Evolutionary conservation across 352 stramenopile genomes (phyloP).

Genomic region (Globisporangium abappressorium): DNA sequence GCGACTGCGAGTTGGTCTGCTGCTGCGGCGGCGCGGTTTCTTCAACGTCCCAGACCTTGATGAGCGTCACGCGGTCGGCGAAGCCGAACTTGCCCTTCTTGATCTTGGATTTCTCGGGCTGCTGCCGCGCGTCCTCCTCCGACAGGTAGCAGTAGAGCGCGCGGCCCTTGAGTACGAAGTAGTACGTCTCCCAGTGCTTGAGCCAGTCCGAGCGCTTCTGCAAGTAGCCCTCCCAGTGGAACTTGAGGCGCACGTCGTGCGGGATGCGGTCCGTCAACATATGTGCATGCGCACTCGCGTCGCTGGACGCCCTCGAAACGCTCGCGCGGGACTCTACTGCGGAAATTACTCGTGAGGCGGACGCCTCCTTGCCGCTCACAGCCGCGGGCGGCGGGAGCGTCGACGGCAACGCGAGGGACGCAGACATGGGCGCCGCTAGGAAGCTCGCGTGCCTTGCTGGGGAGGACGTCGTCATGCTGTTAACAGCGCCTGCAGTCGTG

Average conservation of each 20-base stretch:
- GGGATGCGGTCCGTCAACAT: slow-evolving; percentile 15
- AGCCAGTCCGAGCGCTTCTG: slow-evolving; percentile 89
- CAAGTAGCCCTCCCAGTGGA: slow-evolving; percentile 84
- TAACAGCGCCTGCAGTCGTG: neutral
- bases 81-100: slow-evolving; percentile 89
- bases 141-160: slow-evolving; percentile 82
- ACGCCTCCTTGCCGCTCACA: neutral
- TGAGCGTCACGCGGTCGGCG: slow-evolving; percentile 70
- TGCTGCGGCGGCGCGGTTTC: slow-evolving; percentile 24
- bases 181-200: slow-evolving; percentile 90
- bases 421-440: slow-evolving; percentile 6
- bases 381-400: neutral
- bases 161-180: slow-evolving; percentile 71
- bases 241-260: slow-evolving; percentile 43
- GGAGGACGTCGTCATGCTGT: slow-evolving; percentile 12
- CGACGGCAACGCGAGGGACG: neutral
- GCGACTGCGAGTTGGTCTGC: slow-evolving; percentile 1
- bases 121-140: slow-evolving; percentile 69
- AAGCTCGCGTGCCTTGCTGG: slow-evolving; percentile 15
- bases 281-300: neutral
- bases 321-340: slow-evolving; percentile 1
- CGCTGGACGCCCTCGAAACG: slow-evolving; percentile 3
- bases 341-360: neutral
- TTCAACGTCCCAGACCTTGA: slow-evolving; percentile 73
- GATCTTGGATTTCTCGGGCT: slow-evolving; percentile 86